Conservation (phyloP, 345 rosid species). For the Lumnitzera littorea region DNA sequence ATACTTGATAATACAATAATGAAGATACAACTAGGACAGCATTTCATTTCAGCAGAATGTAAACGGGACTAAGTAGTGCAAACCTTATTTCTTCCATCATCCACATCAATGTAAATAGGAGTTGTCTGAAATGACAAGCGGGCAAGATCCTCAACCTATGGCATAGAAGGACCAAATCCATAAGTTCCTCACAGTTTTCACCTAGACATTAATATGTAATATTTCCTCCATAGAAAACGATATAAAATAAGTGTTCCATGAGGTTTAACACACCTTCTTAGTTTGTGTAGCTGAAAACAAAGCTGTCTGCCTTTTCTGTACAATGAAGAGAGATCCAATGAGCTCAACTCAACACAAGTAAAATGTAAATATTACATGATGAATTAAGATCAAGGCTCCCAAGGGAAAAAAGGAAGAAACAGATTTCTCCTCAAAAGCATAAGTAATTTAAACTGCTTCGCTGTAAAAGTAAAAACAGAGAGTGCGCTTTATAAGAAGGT, state of each 20-base stretch:
- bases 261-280: constrained; percentile 49
- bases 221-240: too few species aligned
- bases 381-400: background rate
- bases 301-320: constrained; percentile 94
- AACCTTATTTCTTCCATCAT: constrained; percentile 93
- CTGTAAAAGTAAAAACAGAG: background rate
- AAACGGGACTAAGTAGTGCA: constrained; percentile 2
- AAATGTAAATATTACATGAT: too few species aligned
- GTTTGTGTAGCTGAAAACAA: constrained; percentile 98
- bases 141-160: constrained; percentile 93
- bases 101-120: constrained; percentile 84
- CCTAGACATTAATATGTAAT: too few species aligned
- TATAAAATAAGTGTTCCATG: background rate
- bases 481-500: too few species aligned
- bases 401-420: background rate
- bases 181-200: too few species aligned
- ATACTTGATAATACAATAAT: background rate
- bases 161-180: background rate
- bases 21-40: background rate
- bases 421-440: background rate
- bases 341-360: constrained; percentile 8
- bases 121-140: constrained; percentile 80
- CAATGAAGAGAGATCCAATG: constrained; percentile 13
- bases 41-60: too few species aligned
- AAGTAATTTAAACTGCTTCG: background rate